A percentile compares a stretch with the other conserved stretches of the same genome.
Conservation (phyloP, 148 eudicot genomes). For the Euryodendron excelsum region DNA sequence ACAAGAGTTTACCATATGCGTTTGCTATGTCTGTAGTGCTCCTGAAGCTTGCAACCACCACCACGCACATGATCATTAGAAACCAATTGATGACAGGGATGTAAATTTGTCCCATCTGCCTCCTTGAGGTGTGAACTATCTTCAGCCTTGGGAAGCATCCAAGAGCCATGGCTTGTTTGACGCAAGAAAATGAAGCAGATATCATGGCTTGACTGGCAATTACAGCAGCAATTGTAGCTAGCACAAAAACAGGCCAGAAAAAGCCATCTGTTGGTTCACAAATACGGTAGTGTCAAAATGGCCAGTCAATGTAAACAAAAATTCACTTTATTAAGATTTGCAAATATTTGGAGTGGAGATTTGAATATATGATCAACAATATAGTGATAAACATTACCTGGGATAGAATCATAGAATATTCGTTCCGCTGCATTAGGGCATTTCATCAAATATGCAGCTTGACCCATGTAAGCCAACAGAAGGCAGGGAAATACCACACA, state of each 20-base stretch:
- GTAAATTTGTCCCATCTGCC: slow-evolving; percentile 88
- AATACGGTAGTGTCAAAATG: neutral
- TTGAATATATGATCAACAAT: neutral
- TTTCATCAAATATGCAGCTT: slow-evolving; percentile 74
- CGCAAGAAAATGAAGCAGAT: slow-evolving; percentile 86
- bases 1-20: slow-evolving; percentile 62
- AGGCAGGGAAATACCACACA: slow-evolving; percentile 91
- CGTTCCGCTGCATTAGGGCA: slow-evolving; percentile 50
- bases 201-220: slow-evolving; percentile 99
- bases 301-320: neutral
- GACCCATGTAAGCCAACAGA: slow-evolving; percentile 94
- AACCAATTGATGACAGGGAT: slow-evolving; percentile 95
- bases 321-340: neutral
- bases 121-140: slow-evolving; percentile 87
- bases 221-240: slow-evolving; percentile 88
- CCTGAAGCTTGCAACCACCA: slow-evolving; percentile 75
- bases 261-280: slow-evolving; percentile 46
- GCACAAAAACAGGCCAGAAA: slow-evolving; percentile 91
- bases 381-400: slow-evolving; percentile 44
- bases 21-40: slow-evolving; percentile 87
- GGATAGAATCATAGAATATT: slow-evolving; percentile 80
- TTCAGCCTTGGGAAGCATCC: slow-evolving; percentile 96
- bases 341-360: too few species aligned
- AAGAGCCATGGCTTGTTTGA: slow-evolving; percentile 88
- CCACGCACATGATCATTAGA: slow-evolving; percentile 85